Conservation (phyloP, 169 alveolate species). For the Babesia bigemina region DNA sequence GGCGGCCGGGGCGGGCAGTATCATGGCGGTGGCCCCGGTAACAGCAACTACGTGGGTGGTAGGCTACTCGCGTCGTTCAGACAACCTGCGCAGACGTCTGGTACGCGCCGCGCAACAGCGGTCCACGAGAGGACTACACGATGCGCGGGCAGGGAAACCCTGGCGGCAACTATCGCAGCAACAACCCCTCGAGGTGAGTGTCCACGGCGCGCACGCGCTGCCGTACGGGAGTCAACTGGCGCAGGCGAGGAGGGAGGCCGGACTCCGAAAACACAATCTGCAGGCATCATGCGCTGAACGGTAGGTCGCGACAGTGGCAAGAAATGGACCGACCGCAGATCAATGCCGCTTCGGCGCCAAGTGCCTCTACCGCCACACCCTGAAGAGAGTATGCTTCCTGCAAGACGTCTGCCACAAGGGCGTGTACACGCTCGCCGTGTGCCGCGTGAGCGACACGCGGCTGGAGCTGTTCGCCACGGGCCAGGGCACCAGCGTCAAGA, state of each 20-base stretch:
- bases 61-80: background rate
- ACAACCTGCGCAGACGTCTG: constrained; percentile 37
- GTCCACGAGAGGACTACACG: constrained; percentile 32
- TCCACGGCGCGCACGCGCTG: background rate
- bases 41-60: constrained; percentile 26
- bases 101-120: constrained; percentile 47
- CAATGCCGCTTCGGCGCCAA: constrained; percentile 67
- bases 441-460: constrained; percentile 30
- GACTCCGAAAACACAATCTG: constrained; percentile 32
- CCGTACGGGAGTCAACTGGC: background rate
- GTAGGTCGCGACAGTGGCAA: constrained; percentile 1
- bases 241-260: constrained; percentile 30
- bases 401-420: constrained; percentile 55
- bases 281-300: constrained; percentile 55
- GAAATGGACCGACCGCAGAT: constrained; percentile 15
- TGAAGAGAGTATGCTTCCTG: constrained; percentile 35
- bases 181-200: constrained; percentile 33
- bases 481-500: constrained; percentile 48
- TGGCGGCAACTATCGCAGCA: constrained; percentile 35
- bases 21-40: constrained; percentile 58
- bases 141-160: constrained; percentile 29
- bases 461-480: constrained; percentile 62
- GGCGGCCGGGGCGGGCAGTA: constrained; percentile 63
- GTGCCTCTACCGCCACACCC: constrained; percentile 52
- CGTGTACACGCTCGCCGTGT: constrained; percentile 33